These are phyloP conservation scores for Fraxinus americana DNA, from an alignment of 257 asterid genomes.

Conservation along the genomic window DNA sequence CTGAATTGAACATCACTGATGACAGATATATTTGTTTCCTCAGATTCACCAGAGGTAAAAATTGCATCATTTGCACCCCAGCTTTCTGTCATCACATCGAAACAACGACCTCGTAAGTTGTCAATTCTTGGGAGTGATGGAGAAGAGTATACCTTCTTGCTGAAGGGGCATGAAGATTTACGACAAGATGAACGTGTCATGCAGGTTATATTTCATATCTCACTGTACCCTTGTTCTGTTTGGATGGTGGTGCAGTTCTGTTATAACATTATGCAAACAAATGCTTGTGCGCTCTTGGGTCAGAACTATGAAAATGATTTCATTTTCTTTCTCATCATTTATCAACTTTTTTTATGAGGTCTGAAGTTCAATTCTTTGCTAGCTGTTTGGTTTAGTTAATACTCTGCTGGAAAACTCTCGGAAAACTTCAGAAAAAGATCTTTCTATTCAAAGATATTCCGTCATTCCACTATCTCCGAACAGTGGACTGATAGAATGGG, in stretches of 20 bases:
- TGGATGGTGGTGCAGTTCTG: slow-evolving; percentile 6
- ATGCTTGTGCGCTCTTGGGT: slow-evolving; percentile 12
- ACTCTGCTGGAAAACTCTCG: slow-evolving; percentile 89
- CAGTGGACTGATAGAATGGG: slow-evolving; percentile 98
- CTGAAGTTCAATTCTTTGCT: slow-evolving; percentile 36
- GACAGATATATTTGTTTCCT: slow-evolving; percentile 20
- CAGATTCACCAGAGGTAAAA: slow-evolving; percentile 93
- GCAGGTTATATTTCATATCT: slow-evolving; percentile 63
- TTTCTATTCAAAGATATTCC: slow-evolving; percentile 86
- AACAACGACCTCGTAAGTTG: slow-evolving; percentile 97
- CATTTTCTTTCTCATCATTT: slow-evolving; percentile 3
- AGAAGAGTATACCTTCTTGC: slow-evolving; percentile 89
- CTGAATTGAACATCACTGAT: background rate
- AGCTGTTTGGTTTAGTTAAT: slow-evolving; percentile 96
- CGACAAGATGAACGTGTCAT: slow-evolving; percentile 99
- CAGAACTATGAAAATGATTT: background rate
- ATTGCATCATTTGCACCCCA: slow-evolving; percentile 93
- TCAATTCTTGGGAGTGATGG: slow-evolving; percentile 97
- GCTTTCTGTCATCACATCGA: slow-evolving; percentile 96
- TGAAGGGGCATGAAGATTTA: slow-evolving; percentile 97
- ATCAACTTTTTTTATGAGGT: slow-evolving; percentile 14
- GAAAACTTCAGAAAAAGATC: slow-evolving; percentile 93
- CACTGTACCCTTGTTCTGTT: background rate
- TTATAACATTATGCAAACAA: slow-evolving; percentile 12
- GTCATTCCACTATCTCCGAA: slow-evolving; percentile 98